Evolutionary conservation across 768 basidiomycete species (phyloP).

Genomic region (Rubroboletus satanas): DNA sequence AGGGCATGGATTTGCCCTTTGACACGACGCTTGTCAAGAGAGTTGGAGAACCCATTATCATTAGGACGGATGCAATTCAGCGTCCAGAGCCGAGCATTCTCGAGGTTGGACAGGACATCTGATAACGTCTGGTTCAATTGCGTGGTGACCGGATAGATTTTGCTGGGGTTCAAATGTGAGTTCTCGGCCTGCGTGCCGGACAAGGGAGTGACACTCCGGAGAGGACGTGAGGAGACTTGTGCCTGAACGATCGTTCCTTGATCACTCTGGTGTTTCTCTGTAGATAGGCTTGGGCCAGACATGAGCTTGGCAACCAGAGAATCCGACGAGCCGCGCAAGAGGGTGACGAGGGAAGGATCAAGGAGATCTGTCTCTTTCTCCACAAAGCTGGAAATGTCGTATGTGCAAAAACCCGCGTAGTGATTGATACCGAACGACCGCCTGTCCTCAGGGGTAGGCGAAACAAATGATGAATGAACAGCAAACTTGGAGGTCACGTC

Average conservation of each 20-base stretch:
- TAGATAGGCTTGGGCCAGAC: slow-evolving; percentile 57
- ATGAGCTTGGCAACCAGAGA: slow-evolving; percentile 57
- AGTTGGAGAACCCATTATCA: slow-evolving; percentile 59
- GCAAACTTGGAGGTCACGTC: slow-evolving; percentile 47
- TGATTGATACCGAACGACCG: slow-evolving; percentile 58
- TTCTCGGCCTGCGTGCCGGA: slow-evolving; percentile 30
- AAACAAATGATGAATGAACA: slow-evolving; percentile 49
- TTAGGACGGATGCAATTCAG: slow-evolving; percentile 62
- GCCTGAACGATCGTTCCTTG: slow-evolving; percentile 57
- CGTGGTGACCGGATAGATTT: slow-evolving; percentile 56
- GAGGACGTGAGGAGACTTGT: slow-evolving; percentile 56
- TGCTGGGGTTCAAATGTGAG: slow-evolving; percentile 44
- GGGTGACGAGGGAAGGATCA: slow-evolving; percentile 52
- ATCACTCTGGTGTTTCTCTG: slow-evolving; percentile 56
- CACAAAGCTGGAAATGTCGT: slow-evolving; percentile 47
- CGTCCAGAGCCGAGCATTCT: slow-evolving; percentile 49
- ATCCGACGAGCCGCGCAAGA: slow-evolving; percentile 50
- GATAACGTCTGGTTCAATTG: slow-evolving; percentile 55
- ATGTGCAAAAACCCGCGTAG: slow-evolving; percentile 51
- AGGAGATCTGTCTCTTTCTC: slow-evolving; percentile 51
- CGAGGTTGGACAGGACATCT: slow-evolving; percentile 43
- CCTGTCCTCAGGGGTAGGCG: slow-evolving; percentile 30
- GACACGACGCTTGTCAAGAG: slow-evolving; percentile 60
- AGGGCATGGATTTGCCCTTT: slow-evolving; percentile 53
- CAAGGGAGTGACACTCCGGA: slow-evolving; percentile 46